Conservation (phyloP, 2,329 filamentous ascomycete species). For the Fusarium neocosmosporiellum region DNA sequence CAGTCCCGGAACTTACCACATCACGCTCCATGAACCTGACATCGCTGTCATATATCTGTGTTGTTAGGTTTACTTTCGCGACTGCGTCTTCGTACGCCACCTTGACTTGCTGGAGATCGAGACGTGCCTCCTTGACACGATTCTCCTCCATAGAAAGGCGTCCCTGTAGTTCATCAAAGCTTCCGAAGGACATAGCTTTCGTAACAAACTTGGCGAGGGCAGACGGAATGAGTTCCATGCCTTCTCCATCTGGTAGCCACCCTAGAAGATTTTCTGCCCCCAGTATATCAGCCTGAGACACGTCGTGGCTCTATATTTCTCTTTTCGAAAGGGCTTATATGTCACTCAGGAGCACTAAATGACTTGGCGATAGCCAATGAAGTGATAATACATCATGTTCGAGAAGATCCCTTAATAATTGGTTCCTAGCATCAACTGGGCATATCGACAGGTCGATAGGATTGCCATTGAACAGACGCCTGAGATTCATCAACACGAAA, state of each 20-base stretch:
- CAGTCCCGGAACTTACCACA: not conserved
- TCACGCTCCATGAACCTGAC: not conserved
- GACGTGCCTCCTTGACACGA: not conserved
- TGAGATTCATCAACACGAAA: not conserved
- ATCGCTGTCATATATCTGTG: not conserved
- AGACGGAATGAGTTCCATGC: not conserved
- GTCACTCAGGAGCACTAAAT: not conserved
- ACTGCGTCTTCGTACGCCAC: not conserved
- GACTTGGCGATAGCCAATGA: not conserved
- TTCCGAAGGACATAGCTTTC: not conserved
- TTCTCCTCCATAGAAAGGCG: not conserved
- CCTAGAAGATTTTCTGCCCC: not conserved
- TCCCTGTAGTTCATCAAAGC: not conserved
- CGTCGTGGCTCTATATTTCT: not conserved
- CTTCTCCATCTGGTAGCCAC: not conserved
- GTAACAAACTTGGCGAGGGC: not conserved
- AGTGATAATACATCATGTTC: not conserved
- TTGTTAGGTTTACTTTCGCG: not conserved
- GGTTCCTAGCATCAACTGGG: not conserved
- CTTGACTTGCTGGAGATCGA: not conserved
- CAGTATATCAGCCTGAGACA: not conserved
- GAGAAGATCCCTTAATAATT: not conserved
- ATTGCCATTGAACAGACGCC: not conserved
- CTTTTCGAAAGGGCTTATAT: not conserved
- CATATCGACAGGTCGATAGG: not conserved